Evolutionary conservation across 2,329 filamentous ascomycete species (phyloP), one percentile per base, ranked within the genome.

Genomic region (Endocalyx cinctus): DNA sequence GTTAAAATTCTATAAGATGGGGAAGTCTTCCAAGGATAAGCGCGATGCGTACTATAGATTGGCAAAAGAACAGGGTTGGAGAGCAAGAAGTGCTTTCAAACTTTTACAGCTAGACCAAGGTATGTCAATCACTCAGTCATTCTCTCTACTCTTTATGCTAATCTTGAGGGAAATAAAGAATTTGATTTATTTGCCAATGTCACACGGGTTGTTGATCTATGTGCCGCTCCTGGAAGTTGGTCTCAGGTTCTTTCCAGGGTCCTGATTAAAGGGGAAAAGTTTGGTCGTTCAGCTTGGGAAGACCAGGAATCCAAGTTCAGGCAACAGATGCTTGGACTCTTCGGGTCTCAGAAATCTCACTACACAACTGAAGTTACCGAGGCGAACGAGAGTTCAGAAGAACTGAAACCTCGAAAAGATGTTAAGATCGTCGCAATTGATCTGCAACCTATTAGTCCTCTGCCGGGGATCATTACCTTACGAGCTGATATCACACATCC

Each of bases 41-140:
- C 85, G 92, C 33, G 92, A 98, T 60, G 89, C 89, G 28, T 98
- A 98, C 66, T 98, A 98, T 57, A 79, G 92, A 34, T 84, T 98
- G 7, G 92, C 92, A 13, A 98, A 98, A 66, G 92, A 98, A 62
- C 92, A 98, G 69, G 94, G 94, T 45, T 98, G 92, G 90, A 85
- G 92, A 22, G 92, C 92, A 17, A 78, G 92, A 37, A 95, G 88
- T 47, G 92, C 92, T 7, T 98, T 96, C 70, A 98, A 98, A 64
- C 77, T 98, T 16, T 79, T 98, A 10, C 92, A 98, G 62, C 79
- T 98, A 16, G 89, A 98, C 59, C 88, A 82, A 67, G 78, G 78
- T 79, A 8, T 23, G 20, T 23, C 20, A 8, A 23, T 8, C 20
- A n/a, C 20, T n/a, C 20, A 8, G 8, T n/a, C 20, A 23, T 23